Base-by-base conservation (phyloP, 441 rosid species). In the Adansonia rubrostipa region DNA sequence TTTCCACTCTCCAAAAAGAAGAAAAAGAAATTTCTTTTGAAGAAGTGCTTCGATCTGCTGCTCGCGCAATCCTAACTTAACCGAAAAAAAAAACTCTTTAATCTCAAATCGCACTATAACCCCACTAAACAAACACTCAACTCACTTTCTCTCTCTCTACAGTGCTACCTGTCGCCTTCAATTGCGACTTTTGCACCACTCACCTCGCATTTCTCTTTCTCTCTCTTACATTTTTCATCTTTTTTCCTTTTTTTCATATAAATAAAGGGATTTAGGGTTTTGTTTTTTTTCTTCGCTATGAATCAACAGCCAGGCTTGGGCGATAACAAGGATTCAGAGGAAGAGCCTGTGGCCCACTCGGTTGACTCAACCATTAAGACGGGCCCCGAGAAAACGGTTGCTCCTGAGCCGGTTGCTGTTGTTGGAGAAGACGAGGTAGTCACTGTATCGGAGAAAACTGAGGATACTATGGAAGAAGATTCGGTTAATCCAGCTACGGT, bases 101-200 rank as follows among this genome's bases (percentile, higher is more conserved):
- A 48, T 51, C 84, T 70, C 83, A 77, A 50, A 69, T 79, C 76
- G 79, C 88, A 58, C 78, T 84, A 36, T 4, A 80, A 77, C 89
- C 92, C 95, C 93, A 86, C 71, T 42, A 77, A 73, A 42, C 54
- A 17, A 71, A 33, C 63, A 36, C 36, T 17, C 75, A 84, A 40
- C 70, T n/a, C 6, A 7, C 22, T 40, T 40, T 80, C 78, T 85
- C 86, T 79, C 87, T 77, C 62, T 48, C 76, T 78, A 88, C 92
- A 85, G 92, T 89, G 86, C 63, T 80, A 85, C 85, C 93, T 95
- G 97, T 95, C 97, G 93, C 98, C 97, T 86, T 95, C 99, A 95
- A 72, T 81, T 78, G 92, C 87, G 97, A 93, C 97, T 92, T 92
- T 91, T 88, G 84, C 87, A 79, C 84, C 90, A 81, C 93, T 84